Base-by-base conservation (phyloP, 768 basidiomycete species). In the Lactifluus hygrophoroides region DNA sequence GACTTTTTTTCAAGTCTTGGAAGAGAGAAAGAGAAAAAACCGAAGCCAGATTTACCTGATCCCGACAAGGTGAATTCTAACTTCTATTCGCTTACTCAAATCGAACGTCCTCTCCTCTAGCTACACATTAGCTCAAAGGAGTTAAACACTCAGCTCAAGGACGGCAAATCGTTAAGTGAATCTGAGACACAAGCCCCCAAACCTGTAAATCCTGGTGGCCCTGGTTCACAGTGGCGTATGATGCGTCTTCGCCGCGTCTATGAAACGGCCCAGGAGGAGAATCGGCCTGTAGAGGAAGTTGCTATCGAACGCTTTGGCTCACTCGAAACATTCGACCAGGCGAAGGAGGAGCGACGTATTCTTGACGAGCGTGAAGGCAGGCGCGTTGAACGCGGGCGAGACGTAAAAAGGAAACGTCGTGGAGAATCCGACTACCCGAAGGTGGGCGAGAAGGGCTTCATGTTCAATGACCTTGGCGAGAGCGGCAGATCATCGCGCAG, bases 181-280 rank as follows among this genome's bases (percentile, higher is more conserved):
- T 68, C 76, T 51, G 73, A 74, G 25, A 67, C 77, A 3, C 66
- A 74, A 37, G 73, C 75, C 49, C 71, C 77, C 5, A 82, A 79
- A 69, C 67, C 80, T 21, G 69, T 75, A 54, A 82, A 80, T 0
- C 91, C 93, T 0, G 95, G 95, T 2, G 93, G 92, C 2, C 88
- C 94, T 5, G 95, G 95, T 11, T 92, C 91, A 2, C 85, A 84
- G 68, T 99, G 96, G 95, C 85, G 96, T 16, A 98, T 98, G 96
- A 93, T 90, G 85, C 92, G 94, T 65, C 81, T 99, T 0, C 82
- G 85, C 40, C 80, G 90, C 16, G 86, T 92, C 1, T 94, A 91
- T 67, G 95, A 98, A 69, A 80, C 88, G 3, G 92, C 89, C 0
- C 85, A 91, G 58, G 94, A 97, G 66, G 92, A 94, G 70, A 80